These are phyloP conservation scores for Pseudomicrostroma phylloplanum DNA, from an alignment of 1,284 basidiomycete genomes.

Conservation along the genomic window DNA sequence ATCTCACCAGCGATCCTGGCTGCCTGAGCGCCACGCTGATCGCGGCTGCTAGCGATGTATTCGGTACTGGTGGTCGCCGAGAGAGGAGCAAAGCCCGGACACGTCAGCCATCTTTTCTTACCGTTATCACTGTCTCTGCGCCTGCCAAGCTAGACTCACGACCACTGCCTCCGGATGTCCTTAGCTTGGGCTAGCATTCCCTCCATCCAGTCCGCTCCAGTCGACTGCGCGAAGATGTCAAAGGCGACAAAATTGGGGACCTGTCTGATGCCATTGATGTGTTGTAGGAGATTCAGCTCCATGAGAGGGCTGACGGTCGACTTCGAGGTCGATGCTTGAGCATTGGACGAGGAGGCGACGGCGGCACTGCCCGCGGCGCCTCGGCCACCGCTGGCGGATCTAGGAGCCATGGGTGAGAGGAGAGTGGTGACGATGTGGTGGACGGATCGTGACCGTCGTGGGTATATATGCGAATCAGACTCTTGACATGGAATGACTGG, in stretches of 20 bases:
- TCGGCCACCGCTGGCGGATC: not conserved
- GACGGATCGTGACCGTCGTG: not conserved
- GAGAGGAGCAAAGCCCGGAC: not conserved
- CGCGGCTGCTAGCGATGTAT: constrained; percentile 14
- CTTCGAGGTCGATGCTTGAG: not conserved
- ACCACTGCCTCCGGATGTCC: constrained; percentile 25
- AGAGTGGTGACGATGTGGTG: not conserved
- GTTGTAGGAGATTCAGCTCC: constrained; percentile 17
- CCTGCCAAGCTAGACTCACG: not conserved
- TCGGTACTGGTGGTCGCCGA: constrained; percentile 21
- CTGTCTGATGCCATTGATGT: constrained; percentile 33
- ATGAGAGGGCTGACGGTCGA: not conserved
- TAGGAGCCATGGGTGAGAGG: not conserved
- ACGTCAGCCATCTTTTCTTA: not conserved
- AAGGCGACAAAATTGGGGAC: constrained; percentile 31
- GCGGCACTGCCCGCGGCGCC: not conserved
- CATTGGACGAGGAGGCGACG: not conserved
- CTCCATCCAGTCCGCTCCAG: constrained; percentile 25
- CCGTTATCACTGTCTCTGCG: not conserved
- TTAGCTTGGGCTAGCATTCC: constrained; percentile 27
- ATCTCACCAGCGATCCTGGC: constrained; percentile 30
- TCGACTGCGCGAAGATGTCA: constrained; percentile 18
- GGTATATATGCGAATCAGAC: too few relatives aligned
- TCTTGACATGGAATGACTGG: too few relatives aligned
- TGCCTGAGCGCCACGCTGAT: constrained; percentile 20